These are phyloP conservation scores for Grifola frondosa DNA, from an alignment of 1,284 basidiomycete genomes.

Conservation along the genomic window DNA sequence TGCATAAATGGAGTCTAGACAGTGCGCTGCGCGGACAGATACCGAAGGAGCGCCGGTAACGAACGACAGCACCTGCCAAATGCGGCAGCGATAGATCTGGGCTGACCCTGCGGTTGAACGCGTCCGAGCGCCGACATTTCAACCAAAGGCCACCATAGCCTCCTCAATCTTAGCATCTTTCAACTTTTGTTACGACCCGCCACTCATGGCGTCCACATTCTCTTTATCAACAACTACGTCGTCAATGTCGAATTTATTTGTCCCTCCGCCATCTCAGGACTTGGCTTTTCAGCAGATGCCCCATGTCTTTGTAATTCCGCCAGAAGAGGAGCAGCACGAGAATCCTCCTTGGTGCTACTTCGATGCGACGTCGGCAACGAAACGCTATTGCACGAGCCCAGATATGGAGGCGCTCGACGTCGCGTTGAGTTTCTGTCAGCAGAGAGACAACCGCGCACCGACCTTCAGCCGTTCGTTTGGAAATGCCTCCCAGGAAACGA, in stretches of 20 bases:
- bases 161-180: slow-evolving; percentile 1
- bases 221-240: slow-evolving; percentile 20
- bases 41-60: background rate
- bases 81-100: too few species aligned
- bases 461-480: slow-evolving; percentile 28
- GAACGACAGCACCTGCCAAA: slow-evolving; percentile 1
- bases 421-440: slow-evolving; percentile 36
- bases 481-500: slow-evolving; percentile 30
- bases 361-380: slow-evolving; percentile 46
- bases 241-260: slow-evolving; percentile 13
- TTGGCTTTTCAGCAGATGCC: slow-evolving; percentile 44
- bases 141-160: background rate
- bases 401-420: slow-evolving; percentile 45
- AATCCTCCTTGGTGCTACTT: slow-evolving; percentile 66
- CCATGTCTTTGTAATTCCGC: slow-evolving; percentile 66
- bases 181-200: slow-evolving; percentile 10
- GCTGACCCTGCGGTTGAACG: too few species aligned
- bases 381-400: slow-evolving; percentile 32
- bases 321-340: slow-evolving; percentile 61
- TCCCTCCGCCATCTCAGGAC: slow-evolving; percentile 24
- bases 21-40: too few species aligned
- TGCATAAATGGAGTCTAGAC: too few species aligned
- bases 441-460: slow-evolving; percentile 34
- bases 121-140: background rate
- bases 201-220: slow-evolving; percentile 28